A percentile compares a stretch with the other conserved stretches of the same genome.
Conservation (phyloP, 495 filamentous ascomycete genomes). For the Glonium stellatum region DNA sequence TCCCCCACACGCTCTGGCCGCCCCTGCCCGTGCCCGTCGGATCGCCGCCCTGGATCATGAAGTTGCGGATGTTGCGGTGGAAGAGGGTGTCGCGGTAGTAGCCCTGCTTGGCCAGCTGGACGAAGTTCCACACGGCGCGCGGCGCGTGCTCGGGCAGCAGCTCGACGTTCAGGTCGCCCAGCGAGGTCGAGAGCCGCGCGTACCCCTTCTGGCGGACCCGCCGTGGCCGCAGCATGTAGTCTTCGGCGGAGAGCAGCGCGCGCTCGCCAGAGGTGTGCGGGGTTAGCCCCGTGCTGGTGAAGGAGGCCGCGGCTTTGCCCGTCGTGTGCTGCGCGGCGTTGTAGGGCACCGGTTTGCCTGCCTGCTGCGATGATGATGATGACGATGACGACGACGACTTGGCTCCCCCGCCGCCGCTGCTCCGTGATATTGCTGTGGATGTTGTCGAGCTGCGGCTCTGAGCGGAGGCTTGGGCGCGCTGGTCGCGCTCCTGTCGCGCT, state of each 20-base stretch:
- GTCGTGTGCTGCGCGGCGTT: conserved; percentile 89
- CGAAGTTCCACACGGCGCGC: conserved; percentile 93
- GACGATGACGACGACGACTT: no score
- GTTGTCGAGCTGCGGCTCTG: conserved; percentile 25
- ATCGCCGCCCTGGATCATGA: conserved; percentile 98
- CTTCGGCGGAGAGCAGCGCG: conserved; percentile 81
- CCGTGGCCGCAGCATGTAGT: conserved; percentile 87
- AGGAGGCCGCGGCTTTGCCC: conserved; percentile 83
- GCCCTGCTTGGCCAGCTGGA: conserved; percentile 77
- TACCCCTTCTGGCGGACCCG: conserved; percentile 86
- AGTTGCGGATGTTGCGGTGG: conserved; percentile 87
- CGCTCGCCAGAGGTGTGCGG: conserved; percentile 81
- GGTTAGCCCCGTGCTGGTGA: conserved; percentile 90
- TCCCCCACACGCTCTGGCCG: conserved; percentile 82
- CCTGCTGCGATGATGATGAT: conserved; percentile 36
- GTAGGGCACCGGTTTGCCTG: conserved; percentile 49
- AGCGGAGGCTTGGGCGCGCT: conserved; percentile 18
- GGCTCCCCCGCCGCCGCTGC: conserved; percentile 30
- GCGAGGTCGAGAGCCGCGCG: conserved; percentile 75
- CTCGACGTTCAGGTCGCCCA: conserved; percentile 79
- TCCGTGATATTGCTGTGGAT: conserved; percentile 17
- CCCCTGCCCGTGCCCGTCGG: conserved; percentile 84
- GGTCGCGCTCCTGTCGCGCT: conserved; percentile 56
- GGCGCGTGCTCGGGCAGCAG: conserved; percentile 87
- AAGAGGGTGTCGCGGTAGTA: conserved; percentile 80